Evolutionary conservation across 1,284 basidiomycete genomes (phyloP).

Genomic region (Rhodotorula glutinis): DNA sequence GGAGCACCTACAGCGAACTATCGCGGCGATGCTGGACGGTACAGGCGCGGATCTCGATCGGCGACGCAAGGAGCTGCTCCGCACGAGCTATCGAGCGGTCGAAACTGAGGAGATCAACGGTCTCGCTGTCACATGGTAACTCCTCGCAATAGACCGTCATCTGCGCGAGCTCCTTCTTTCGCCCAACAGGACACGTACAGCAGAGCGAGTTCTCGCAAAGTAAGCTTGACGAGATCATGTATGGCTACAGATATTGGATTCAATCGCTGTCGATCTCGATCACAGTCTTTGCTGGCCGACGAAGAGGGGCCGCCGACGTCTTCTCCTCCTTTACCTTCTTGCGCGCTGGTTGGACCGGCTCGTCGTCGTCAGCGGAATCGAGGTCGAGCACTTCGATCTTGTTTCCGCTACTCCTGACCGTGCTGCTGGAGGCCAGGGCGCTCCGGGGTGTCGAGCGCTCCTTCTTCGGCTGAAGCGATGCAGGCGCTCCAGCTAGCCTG

Average conservation of each 20-base stretch:
- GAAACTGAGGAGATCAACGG: constrained; percentile 75
- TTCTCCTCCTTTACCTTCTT: constrained; percentile 2
- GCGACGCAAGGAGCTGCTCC: constrained; percentile 58
- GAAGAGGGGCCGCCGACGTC: neutral
- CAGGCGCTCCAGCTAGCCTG: too few relatives aligned
- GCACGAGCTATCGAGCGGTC: constrained; percentile 80
- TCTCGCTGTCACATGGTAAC: constrained; percentile 75
- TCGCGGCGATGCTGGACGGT: constrained; percentile 52
- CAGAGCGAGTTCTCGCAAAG: too few relatives aligned
- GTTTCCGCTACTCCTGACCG: neutral
- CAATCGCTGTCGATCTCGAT: constrained; percentile 8
- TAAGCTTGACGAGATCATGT: too few relatives aligned
- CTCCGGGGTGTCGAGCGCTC: neutral
- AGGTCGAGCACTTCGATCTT: constrained; percentile 18
- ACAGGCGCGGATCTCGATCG: constrained; percentile 50
- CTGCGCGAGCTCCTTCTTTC: too few relatives aligned
- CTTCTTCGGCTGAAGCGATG: neutral
- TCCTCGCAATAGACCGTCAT: neutral
- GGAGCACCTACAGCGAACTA: constrained; percentile 52
- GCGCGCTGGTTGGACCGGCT: neutral
- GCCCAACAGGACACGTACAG: too few relatives aligned
- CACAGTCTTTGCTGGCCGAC: neutral
- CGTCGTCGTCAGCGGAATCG: constrained; percentile 16
- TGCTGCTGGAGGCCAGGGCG: too few relatives aligned
- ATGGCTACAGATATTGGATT: neutral